phyloP scores from a whole-genome alignment of 192 early-diverging fungal species.

The Allomyces macrogynus region DNA sequence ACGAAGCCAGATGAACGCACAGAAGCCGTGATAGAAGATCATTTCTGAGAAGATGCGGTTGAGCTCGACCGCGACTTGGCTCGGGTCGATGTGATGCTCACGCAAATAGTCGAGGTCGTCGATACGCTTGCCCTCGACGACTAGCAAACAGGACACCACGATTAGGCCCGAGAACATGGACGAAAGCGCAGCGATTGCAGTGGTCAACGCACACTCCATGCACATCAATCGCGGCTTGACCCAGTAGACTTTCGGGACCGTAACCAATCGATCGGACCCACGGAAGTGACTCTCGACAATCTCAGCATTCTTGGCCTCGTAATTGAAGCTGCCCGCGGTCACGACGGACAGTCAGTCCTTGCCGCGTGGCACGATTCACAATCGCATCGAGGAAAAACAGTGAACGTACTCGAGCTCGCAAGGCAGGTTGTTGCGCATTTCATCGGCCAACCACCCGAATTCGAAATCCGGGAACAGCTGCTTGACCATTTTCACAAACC shows the following conservation, averaged over 20 bases:
- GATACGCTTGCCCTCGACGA: slow-evolving; percentile 40
- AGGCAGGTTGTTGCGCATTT: slow-evolving; percentile 66
- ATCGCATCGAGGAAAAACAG: too few relatives aligned
- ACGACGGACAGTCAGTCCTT: too few relatives aligned
- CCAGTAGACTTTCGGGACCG: slow-evolving; percentile 63
- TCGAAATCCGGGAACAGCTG: slow-evolving; percentile 70
- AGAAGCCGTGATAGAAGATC: slow-evolving; percentile 57
- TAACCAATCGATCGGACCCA: slow-evolving; percentile 23
- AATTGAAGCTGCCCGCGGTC: not conserved
- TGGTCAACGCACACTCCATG: slow-evolving; percentile 58
- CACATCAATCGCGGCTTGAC: slow-evolving; percentile 53
- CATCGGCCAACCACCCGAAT: slow-evolving; percentile 72
- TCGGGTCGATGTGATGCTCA: slow-evolving; percentile 46
- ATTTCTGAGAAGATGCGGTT: slow-evolving; percentile 63
- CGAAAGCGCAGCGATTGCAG: too few relatives aligned
- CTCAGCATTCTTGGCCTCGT: slow-evolving; percentile 57
- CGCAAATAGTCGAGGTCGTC: slow-evolving; percentile 53
- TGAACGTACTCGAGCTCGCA: slow-evolving; percentile 63
- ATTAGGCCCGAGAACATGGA: too few relatives aligned
- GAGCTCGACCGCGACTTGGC: slow-evolving; percentile 52
- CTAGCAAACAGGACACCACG: slow-evolving; percentile 1
- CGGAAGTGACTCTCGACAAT: slow-evolving; percentile 41
- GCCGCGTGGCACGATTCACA: too few relatives aligned
- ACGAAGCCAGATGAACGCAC: slow-evolving; percentile 1
- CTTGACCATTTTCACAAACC: slow-evolving; percentile 40